Base-by-base conservation (phyloP, 139 green algal genomes). In the Dunaliella sp. region DNA sequence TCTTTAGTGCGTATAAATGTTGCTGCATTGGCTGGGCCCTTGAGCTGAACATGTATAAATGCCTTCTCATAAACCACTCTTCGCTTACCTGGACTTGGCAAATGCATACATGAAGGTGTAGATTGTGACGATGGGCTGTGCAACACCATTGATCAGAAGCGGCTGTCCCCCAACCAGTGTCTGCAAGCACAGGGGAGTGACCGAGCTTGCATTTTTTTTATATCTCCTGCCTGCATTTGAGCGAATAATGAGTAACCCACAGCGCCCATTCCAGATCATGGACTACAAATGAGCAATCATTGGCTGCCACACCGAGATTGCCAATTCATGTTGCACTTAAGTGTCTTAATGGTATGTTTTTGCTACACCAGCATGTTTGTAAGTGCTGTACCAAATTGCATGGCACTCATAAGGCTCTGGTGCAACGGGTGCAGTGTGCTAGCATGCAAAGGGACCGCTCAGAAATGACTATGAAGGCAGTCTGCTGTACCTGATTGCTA, bases 121-220 rank as follows among this genome's bases (percentile, higher is more conserved):
- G 36, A 95, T 93, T n/a, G 98, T 83, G 0, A 97, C 94, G 33
- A 93, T 95, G 0, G 96, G 96, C 88, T 98, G 94, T 1, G 96
- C 94, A 16, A 98, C 96, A 25, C 96, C 96, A n/a, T 98, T 90
- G 77, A 98, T 97, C 1, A 98, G 91, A 87, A 98, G 87, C 2
- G 96, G 96, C 91, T 98, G 96, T 0, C 96, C 96, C 35, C 96
- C 96, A 24, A 97, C 36, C 22, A 98, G 0, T 0, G 95, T 87
- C 90, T 97, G 93, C 84, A 24, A 28, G 48, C 48, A 65, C 7
- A 65, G 48, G 16, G 7, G 48, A 7, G 48, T 65, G 7, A 65
- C 48, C 48, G 16, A 65, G 48, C 48, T 65, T 65, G 48, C 7
- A 7, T 65, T 65, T 16, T 16, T 65, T 65, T 65, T 26, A n/a